A percentile compares a stretch with the other conserved stretches of the same genome.
These are phyloP conservation scores for Ensete glaucum DNA, from an alignment of 176 grass and related monocot species.

Conservation along the genomic window DNA sequence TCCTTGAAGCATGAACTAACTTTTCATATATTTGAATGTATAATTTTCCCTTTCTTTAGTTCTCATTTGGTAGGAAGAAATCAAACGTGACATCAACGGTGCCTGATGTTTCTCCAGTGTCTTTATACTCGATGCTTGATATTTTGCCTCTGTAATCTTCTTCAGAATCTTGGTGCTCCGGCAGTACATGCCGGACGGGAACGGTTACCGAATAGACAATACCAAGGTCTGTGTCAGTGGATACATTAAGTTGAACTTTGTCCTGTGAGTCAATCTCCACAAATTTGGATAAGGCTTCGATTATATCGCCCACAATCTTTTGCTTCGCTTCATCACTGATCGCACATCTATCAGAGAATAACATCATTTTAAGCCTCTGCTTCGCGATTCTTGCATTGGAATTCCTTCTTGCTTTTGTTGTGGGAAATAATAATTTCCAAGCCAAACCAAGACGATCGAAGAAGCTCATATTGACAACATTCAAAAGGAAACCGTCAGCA, in stretches of 20 bases:
- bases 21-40: neutral
- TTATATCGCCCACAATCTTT: slow-evolving; percentile 68
- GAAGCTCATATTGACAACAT: slow-evolving; percentile 61
- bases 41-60: slow-evolving; percentile 5
- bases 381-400: slow-evolving; percentile 91
- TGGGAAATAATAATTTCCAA: slow-evolving; percentile 73
- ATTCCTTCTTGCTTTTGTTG: slow-evolving; percentile 36
- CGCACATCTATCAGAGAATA: slow-evolving; percentile 87
- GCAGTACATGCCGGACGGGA: slow-evolving; percentile 67
- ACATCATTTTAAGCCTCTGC: slow-evolving; percentile 91
- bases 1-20: neutral
- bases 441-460: slow-evolving; percentile 64
- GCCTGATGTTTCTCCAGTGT: slow-evolving; percentile 63
- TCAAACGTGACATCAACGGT: slow-evolving; percentile 77
- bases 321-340: slow-evolving; percentile 94
- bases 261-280: slow-evolving; percentile 91
- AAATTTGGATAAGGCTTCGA: slow-evolving; percentile 67
- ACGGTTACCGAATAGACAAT: slow-evolving; percentile 80
- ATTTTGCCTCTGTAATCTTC: slow-evolving; percentile 86
- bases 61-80: slow-evolving; percentile 71
- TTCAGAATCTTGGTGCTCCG: slow-evolving; percentile 84
- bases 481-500: slow-evolving; percentile 51
- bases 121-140: slow-evolving; percentile 67
- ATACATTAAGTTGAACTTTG: slow-evolving; percentile 85
- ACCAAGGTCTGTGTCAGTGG: slow-evolving; percentile 67